phyloP scores from a whole-genome alignment of 2,329 filamentous ascomycete genomes.

The Penicillium olsonii region DNA sequence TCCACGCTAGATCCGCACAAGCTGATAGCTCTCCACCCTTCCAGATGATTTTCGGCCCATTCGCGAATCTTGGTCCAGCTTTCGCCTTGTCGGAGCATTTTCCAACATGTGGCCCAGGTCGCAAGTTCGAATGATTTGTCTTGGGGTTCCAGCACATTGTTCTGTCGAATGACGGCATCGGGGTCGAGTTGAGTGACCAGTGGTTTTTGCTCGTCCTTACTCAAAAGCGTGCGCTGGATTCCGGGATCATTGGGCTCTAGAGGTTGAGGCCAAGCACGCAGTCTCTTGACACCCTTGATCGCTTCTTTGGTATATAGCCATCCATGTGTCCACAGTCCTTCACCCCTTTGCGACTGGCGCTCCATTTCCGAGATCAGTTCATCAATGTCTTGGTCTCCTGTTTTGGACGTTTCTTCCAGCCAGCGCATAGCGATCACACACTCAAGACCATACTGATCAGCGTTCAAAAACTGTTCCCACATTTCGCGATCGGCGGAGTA shows the following conservation, averaged over 20 bases:
- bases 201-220: conserved; percentile 60
- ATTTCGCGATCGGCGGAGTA: conserved; percentile 64
- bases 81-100: conserved; percentile 84
- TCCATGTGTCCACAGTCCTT: conserved; percentile 78
- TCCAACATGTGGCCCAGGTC: conserved; percentile 92
- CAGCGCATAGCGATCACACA: conserved; percentile 80
- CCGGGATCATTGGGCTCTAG: conserved; percentile 64
- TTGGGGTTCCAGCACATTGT: conserved; percentile 71
- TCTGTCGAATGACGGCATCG: conserved; percentile 81
- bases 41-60: conserved; percentile 83
- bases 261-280: conserved; percentile 66
- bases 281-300: conserved; percentile 85
- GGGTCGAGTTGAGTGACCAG: conserved; percentile 89
- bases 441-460: conserved; percentile 73
- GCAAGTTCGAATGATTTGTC: conserved; percentile 88
- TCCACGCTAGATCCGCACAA: conserved; percentile 63
- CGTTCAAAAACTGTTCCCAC: conserved; percentile 73
- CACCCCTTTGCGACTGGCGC: conserved; percentile 71
- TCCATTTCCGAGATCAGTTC: conserved; percentile 75
- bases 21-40: conserved; percentile 84
- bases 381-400: conserved; percentile 69
- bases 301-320: conserved; percentile 90
- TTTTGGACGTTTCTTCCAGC: conserved; percentile 75
- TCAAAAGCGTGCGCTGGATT: conserved; percentile 59
- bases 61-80: conserved; percentile 72